A percentile compares a stretch with the other conserved stretches of the same genome.
Evolutionary conservation across 2,329 filamentous ascomycete species (phyloP).

Genomic region (Thielaviopsis musarum): DNA sequence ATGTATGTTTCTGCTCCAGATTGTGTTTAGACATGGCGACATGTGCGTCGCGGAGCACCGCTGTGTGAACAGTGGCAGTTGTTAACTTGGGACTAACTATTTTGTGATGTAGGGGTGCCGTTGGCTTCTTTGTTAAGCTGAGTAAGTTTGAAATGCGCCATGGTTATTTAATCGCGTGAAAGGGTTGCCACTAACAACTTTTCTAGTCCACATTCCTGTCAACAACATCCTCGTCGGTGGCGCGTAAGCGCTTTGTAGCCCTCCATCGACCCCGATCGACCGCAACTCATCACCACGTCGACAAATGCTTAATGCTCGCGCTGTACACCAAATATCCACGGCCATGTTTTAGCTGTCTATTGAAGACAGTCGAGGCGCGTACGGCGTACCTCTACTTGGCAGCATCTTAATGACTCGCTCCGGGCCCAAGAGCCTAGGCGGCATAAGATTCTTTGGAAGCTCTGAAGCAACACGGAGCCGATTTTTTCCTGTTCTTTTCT

Average conservation of each 20-base stretch:
- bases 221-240: constrained; percentile 55
- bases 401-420: no score
- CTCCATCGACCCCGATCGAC: no score
- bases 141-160: constrained; percentile 27
- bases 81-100: neutral
- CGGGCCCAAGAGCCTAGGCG: no score
- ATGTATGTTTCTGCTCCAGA: constrained; percentile 25
- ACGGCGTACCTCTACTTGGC: no score
- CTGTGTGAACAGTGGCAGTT: neutral
- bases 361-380: no score
- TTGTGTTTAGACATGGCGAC: no score
- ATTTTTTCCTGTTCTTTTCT: neutral
- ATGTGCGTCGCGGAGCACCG: neutral
- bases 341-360: no score
- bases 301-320: no score
- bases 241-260: constrained; percentile 27
- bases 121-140: constrained; percentile 55
- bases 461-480: neutral
- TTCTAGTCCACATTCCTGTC: constrained; percentile 47
- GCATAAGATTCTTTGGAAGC: no score
- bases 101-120: constrained; percentile 28
- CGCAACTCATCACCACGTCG: no score
- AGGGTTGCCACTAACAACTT: neutral
- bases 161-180: neutral
- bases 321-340: no score